These are phyloP conservation scores for Metarhizium anisopliae DNA, from an alignment of 2,329 filamentous ascomycete genomes.

Conservation along the genomic window DNA sequence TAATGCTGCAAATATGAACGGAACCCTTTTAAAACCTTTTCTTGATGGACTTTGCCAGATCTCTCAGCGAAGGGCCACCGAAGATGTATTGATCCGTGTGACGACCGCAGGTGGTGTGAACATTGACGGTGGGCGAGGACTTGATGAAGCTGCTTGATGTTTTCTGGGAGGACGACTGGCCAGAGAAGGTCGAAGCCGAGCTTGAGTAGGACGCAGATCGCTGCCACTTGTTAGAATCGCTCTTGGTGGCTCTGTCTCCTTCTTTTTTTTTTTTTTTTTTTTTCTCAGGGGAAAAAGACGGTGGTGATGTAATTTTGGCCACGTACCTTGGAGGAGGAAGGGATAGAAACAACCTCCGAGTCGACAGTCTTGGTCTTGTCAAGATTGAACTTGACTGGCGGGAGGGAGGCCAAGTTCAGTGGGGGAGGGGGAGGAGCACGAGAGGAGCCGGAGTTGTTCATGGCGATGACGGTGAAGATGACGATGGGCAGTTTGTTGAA, in stretches of 20 bases:
- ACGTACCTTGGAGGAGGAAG: constrained; percentile 15
- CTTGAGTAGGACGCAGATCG: constrained; percentile 22
- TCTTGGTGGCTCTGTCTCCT: background rate
- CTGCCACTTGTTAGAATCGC: constrained; percentile 14
- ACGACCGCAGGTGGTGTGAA: constrained; percentile 45
- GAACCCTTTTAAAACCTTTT: constrained; percentile 14
- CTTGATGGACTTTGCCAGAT: constrained; percentile 32
- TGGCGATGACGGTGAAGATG: background rate
- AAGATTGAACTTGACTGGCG: constrained; percentile 12
- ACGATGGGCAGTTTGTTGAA: background rate
- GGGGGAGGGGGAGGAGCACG: constrained; percentile 8
- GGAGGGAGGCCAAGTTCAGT: constrained; percentile 6
- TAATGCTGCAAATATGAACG: background rate
- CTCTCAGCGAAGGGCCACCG: constrained; percentile 35
- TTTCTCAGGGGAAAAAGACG: background rate
- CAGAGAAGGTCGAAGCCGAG: constrained; percentile 15
- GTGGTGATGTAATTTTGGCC: background rate
- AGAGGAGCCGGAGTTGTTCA: constrained; percentile 2
- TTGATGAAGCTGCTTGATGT: constrained; percentile 23
- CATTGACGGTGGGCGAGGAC: constrained; percentile 35
- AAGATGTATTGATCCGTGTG: constrained; percentile 47
- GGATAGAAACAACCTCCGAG: constrained; percentile 12
- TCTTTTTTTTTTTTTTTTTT: background rate
- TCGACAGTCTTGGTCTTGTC: constrained; percentile 13
- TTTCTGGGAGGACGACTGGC: constrained; percentile 18